Conservation (phyloP, 176 grass and related monocot genomes). For the Chloris gayana region DNA sequence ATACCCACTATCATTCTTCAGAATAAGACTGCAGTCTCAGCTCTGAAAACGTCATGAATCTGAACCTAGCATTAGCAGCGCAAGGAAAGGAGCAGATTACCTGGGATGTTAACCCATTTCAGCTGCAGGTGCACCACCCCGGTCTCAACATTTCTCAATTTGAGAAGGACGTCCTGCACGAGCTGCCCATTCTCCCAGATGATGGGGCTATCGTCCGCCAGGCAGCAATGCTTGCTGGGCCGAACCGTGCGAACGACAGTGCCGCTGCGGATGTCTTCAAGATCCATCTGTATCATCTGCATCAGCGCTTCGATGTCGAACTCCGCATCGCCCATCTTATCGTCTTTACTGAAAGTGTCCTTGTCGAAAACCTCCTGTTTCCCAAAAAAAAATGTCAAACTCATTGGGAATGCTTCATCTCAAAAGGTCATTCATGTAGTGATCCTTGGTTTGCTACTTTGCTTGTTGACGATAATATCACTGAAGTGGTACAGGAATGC, state of each 20-base stretch:
- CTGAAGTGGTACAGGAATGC: neutral
- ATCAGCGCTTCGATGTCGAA: constrained; percentile 58
- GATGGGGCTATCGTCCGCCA: constrained; percentile 70
- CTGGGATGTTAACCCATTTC: constrained; percentile 53
- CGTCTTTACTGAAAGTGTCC: constrained; percentile 67
- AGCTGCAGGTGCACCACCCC: constrained; percentile 67
- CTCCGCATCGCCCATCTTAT: constrained; percentile 78
- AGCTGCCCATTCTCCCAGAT: constrained; percentile 53
- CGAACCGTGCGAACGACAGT: constrained; percentile 52
- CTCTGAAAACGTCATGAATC: neutral
- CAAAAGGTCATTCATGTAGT: neutral
- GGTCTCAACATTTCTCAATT: constrained; percentile 46
- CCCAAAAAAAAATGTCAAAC: neutral
- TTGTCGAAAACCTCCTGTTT: constrained; percentile 75
- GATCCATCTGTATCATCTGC: constrained; percentile 52
- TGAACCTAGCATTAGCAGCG: neutral
- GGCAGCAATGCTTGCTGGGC: constrained; percentile 49
- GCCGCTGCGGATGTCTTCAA: constrained; percentile 52
- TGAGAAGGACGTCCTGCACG: constrained; percentile 61
- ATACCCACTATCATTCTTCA: too few relatives aligned
- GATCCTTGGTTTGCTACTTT: neutral
- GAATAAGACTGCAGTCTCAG: too few relatives aligned
- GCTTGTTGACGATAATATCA: neutral
- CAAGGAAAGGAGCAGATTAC: neutral
- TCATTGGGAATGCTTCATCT: neutral